A percentile compares a stretch with the other conserved stretches of the same genome.
Evolutionary conservation across 2,329 filamentous ascomycete genomes (phyloP).

Genomic region (Colletotrichum coccodes): DNA sequence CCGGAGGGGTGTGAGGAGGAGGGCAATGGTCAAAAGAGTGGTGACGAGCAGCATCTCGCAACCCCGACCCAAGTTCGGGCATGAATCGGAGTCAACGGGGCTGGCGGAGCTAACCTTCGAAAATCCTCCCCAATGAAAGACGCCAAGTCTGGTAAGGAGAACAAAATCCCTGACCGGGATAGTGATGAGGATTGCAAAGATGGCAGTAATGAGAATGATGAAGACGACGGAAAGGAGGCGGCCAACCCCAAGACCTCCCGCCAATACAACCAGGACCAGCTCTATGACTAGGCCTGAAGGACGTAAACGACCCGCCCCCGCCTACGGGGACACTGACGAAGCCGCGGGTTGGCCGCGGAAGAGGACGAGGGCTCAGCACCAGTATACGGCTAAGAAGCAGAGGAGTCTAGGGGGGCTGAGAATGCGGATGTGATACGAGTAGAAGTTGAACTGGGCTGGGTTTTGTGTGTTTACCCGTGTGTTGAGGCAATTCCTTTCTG

Average conservation of each 20-base stretch:
- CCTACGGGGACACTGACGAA: background rate
- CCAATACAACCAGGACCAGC: background rate
- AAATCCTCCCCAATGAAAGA: too few relatives aligned
- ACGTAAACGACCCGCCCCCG: background rate
- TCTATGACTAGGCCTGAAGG: background rate
- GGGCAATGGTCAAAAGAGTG: background rate
- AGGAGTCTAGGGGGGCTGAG: background rate
- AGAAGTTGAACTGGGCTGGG: too few relatives aligned
- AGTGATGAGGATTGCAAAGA: background rate
- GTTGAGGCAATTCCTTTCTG: too few relatives aligned
- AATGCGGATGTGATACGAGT: background rate
- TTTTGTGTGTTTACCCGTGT: too few relatives aligned
- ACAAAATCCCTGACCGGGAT: background rate
- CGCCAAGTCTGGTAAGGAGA: background rate
- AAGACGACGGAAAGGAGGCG: background rate
- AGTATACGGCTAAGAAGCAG: background rate
- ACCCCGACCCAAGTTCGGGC: background rate
- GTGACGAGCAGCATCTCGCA: background rate
- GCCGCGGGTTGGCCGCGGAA: background rate
- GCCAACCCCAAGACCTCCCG: too few relatives aligned
- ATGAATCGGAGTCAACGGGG: background rate
- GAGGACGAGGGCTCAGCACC: background rate
- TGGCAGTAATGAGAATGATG: background rate
- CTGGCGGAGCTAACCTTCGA: too few relatives aligned
- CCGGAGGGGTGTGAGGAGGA: too few relatives aligned